These are phyloP conservation scores for Tanozyma kutaoensis DNA, from an alignment of 805 yeast genomes.

Conservation along the genomic window DNA sequence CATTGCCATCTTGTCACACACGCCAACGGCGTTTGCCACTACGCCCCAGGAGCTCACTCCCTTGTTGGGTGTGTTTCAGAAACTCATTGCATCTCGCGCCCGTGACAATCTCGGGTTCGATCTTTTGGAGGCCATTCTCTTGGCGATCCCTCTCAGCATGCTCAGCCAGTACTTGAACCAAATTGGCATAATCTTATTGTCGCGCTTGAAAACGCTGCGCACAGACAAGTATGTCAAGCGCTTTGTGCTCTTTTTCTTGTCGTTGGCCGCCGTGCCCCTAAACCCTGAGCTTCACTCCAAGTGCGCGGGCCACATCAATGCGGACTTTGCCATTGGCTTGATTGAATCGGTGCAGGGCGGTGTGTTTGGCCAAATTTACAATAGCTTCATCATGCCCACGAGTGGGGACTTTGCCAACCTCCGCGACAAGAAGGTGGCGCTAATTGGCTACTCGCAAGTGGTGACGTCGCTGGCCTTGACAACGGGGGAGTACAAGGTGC, in stretches of 20 bases:
- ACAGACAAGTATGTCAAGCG: conserved; percentile 73
- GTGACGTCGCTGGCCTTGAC: conserved; percentile 13
- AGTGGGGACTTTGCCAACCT: conserved; percentile 34
- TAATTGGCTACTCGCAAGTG: conserved; percentile 36
- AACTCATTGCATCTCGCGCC: conserved; percentile 70
- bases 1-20: conserved; percentile 46
- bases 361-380: conserved; percentile 36
- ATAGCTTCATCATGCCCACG: conserved; percentile 40
- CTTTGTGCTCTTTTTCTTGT: conserved; percentile 50
- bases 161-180: conserved; percentile 50
- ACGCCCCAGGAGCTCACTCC: conserved; percentile 42
- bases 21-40: conserved; percentile 24
- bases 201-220: conserved; percentile 66
- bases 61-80: conserved; percentile 91
- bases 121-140: conserved; percentile 55
- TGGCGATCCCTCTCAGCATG: conserved; percentile 35
- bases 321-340: conserved; percentile 42
- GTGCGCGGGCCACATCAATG: conserved; percentile 22
- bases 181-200: conserved; percentile 62
- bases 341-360: conserved; percentile 64
- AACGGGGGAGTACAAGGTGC: conserved; percentile 7
- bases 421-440: conserved; percentile 40
- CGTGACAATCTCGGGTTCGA: conserved; percentile 82
- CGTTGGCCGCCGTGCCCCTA: conserved; percentile 30
- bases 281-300: conserved; percentile 10